Evolutionary conservation across 176 grass and related monocot species (phyloP).

Genomic region (Coix lacrymajobi): DNA sequence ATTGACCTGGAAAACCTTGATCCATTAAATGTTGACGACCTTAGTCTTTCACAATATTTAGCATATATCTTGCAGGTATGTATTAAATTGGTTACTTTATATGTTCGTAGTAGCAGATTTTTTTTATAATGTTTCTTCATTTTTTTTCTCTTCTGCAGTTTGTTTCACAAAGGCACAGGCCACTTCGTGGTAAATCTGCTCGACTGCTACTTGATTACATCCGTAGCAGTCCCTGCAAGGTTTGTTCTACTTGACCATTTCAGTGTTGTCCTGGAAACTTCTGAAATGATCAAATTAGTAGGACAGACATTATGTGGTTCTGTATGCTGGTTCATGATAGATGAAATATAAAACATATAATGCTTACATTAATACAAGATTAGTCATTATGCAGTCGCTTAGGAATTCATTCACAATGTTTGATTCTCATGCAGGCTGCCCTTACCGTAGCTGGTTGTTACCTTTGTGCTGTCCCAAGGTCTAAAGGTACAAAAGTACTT

Average conservation of each 20-base stretch:
- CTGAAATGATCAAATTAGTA: not conserved
- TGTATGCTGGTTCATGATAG: not conserved
- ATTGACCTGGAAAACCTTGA: constrained; percentile 88
- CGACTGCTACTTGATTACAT: constrained; percentile 68
- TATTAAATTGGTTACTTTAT: constrained; percentile 2
- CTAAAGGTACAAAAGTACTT: constrained; percentile 81
- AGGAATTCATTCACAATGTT: constrained; percentile 22
- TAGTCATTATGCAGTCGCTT: not conserved
- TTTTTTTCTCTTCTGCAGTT: constrained; percentile 43
- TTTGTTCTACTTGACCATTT: constrained; percentile 32
- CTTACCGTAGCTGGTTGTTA: constrained; percentile 82
- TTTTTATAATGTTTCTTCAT: not conserved
- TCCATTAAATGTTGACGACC: constrained; percentile 60
- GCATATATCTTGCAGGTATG: constrained; percentile 72
- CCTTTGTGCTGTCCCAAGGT: constrained; percentile 70
- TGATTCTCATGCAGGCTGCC: constrained; percentile 56
- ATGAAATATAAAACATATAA: not conserved
- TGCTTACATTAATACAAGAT: constrained; percentile 16
- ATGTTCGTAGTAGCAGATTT: not conserved
- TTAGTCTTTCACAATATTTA: constrained; percentile 75
- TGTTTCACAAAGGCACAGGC: constrained; percentile 81
- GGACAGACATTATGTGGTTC: not conserved
- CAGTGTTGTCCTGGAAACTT: constrained; percentile 7
- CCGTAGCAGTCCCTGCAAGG: constrained; percentile 80
- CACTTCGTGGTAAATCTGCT: constrained; percentile 69